Evolutionary conservation across 2,329 filamentous ascomycete species (phyloP).

Genomic region (Cladosporium phlei): DNA sequence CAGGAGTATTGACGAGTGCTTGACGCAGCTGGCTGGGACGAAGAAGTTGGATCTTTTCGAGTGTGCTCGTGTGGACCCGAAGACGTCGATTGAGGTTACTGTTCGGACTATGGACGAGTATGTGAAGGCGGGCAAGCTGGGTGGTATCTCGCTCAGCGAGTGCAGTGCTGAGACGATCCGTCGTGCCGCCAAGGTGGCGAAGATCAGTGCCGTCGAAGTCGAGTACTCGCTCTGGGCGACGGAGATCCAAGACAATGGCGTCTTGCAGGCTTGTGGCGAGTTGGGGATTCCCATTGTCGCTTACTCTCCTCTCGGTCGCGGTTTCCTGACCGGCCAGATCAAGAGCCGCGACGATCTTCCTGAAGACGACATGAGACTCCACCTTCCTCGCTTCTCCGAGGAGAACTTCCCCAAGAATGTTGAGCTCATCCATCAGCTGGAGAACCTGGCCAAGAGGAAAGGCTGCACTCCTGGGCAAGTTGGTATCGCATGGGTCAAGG

Average conservation of each 20-base stretch:
- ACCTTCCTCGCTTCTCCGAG: slow-evolving; percentile 56
- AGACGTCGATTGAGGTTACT: slow-evolving; percentile 43
- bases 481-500: slow-evolving; percentile 46
- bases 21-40: slow-evolving; percentile 42
- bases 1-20: slow-evolving; percentile 43
- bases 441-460: slow-evolving; percentile 57
- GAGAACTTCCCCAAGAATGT: slow-evolving; percentile 62
- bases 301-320: slow-evolving; percentile 66
- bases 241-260: slow-evolving; percentile 54
- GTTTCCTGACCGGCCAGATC: slow-evolving; percentile 53
- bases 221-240: slow-evolving; percentile 56
- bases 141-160: slow-evolving; percentile 44
- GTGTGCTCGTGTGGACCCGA: slow-evolving; percentile 41
- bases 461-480: slow-evolving; percentile 45
- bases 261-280: slow-evolving; percentile 55
- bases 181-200: slow-evolving; percentile 49
- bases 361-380: slow-evolving; percentile 44
- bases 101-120: slow-evolving; percentile 39
- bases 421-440: slow-evolving; percentile 54
- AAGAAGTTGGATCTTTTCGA: slow-evolving; percentile 49
- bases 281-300: slow-evolving; percentile 65
- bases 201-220: slow-evolving; percentile 56
- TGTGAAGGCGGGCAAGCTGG: slow-evolving; percentile 35
- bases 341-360: slow-evolving; percentile 52
- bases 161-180: slow-evolving; percentile 43